A percentile compares a stretch with the other conserved stretches of the same genome.
These are phyloP conservation scores for Hanseniaspora mollemarum DNA, from an alignment of 805 yeast genomes.

Conservation along the genomic window DNA sequence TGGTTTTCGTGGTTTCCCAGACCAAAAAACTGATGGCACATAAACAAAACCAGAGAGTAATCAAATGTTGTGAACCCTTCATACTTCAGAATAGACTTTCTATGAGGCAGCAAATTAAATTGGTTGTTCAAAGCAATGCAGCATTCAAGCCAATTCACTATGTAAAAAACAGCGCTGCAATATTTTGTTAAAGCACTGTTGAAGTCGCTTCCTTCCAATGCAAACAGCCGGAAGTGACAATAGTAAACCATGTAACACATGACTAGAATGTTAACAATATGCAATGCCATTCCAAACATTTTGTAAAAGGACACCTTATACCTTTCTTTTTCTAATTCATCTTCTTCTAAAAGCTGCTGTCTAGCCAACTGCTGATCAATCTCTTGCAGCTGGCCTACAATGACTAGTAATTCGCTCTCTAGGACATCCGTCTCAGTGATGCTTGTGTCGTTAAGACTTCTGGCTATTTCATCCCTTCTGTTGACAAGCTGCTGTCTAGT, in stretches of 20 bases:
- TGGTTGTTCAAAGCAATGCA: conserved; percentile 9
- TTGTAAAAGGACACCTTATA: background rate
- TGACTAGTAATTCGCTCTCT: background rate
- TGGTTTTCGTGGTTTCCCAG: background rate
- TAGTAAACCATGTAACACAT: background rate
- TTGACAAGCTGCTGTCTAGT: conserved; percentile 3
- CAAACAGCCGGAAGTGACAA: background rate
- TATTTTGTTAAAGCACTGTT: background rate
- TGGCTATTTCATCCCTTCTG: background rate
- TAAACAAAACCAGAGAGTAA: conserved; percentile 3
- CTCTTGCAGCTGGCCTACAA: background rate
- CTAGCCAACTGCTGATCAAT: background rate
- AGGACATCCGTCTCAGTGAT: background rate
- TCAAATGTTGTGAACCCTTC: conserved; percentile 14
- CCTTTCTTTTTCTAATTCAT: conserved; percentile 1
- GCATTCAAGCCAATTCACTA: conserved; percentile 11
- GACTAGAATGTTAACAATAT: background rate
- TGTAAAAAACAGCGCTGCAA: conserved; percentile 1
- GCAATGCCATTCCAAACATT: background rate
- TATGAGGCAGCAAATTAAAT: conserved; percentile 11
- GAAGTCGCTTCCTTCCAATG: background rate
- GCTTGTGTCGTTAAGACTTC: background rate
- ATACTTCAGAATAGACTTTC: conserved; percentile 13
- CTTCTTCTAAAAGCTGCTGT: background rate
- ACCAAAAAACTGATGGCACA: background rate